A percentile compares a stretch with the other conserved stretches of the same genome.
phyloP scores from a whole-genome alignment of 441 rosid genomes.

The Pelargonium myrrhifolium region DNA sequence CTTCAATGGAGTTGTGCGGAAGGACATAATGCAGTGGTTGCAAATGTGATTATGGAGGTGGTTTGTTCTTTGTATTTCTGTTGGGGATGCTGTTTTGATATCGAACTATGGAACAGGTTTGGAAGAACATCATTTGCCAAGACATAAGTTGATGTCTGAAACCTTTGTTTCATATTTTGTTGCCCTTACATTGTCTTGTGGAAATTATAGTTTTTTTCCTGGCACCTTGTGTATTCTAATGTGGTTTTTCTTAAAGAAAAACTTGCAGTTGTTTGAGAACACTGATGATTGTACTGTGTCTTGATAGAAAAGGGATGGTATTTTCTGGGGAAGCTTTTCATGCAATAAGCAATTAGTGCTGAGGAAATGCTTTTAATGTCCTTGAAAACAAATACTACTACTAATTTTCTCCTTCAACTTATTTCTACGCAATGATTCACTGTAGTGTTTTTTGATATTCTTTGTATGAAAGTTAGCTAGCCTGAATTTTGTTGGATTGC shows the following conservation, averaged over 20 bases:
- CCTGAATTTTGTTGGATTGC: no score
- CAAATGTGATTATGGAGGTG: conserved; percentile 28
- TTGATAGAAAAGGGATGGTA: background rate
- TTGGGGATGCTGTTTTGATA: background rate
- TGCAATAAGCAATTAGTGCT: background rate
- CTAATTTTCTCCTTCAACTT: no score
- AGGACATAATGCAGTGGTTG: conserved; percentile 66
- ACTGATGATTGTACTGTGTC: background rate
- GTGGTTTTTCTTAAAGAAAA: background rate
- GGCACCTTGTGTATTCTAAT: background rate
- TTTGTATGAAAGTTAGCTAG: no score
- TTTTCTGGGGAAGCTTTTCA: background rate
- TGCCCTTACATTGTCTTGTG: background rate
- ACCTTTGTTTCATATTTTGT: background rate
- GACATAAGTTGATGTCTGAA: background rate
- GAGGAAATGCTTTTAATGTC: no score
- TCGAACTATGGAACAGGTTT: background rate
- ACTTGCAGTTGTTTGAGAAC: background rate
- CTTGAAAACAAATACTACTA: no score
- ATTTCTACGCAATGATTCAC: no score
- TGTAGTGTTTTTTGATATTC: no score
- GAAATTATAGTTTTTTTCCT: background rate
- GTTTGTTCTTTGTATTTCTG: background rate
- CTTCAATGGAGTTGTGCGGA: conserved; percentile 42
- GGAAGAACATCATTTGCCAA: background rate